Conservation (phyloP, 2,329 filamentous ascomycete genomes). For the Alternaria angustiovoidea region DNA sequence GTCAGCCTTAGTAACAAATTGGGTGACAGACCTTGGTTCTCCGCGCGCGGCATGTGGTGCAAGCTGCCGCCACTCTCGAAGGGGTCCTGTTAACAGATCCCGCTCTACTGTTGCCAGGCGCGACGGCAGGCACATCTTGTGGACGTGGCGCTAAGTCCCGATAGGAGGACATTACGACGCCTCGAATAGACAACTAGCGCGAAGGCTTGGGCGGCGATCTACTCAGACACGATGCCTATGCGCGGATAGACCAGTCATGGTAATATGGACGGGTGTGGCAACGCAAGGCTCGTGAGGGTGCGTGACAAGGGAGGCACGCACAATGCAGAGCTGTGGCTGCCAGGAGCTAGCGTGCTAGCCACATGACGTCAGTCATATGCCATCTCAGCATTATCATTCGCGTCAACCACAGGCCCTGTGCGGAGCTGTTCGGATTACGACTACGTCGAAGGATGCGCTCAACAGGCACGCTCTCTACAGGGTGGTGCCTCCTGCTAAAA, state of each 20-base stretch:
- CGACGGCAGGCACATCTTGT: background rate
- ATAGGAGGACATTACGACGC: conserved; percentile 1
- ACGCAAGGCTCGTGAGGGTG: background rate
- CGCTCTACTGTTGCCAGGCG: background rate
- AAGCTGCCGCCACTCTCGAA: conserved; percentile 12
- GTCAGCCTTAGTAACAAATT: background rate
- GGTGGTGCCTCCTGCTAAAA: background rate
- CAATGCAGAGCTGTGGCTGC: background rate
- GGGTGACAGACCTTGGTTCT: conserved; percentile 14
- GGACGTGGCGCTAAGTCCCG: conserved; percentile 13
- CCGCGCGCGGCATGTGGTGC: conserved; percentile 10
- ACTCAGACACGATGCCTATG: background rate
- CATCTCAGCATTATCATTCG: background rate
- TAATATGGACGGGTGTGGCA: background rate
- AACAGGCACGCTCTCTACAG: background rate
- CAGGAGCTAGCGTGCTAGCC: background rate
- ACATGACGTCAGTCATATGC: background rate
- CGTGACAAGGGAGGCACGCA: background rate
- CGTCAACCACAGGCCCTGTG: background rate
- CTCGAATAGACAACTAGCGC: background rate
- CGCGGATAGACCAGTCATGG: background rate
- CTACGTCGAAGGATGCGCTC: rapidly evolving
- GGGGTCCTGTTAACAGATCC: background rate
- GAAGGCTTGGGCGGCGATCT: background rate
- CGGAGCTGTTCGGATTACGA: background rate